Percentiles rank a stretch among this genome's conserved stretches.
Evolutionary conservation across 495 filamentous ascomycete genomes (phyloP).

Genomic region (Cercophora sp.): DNA sequence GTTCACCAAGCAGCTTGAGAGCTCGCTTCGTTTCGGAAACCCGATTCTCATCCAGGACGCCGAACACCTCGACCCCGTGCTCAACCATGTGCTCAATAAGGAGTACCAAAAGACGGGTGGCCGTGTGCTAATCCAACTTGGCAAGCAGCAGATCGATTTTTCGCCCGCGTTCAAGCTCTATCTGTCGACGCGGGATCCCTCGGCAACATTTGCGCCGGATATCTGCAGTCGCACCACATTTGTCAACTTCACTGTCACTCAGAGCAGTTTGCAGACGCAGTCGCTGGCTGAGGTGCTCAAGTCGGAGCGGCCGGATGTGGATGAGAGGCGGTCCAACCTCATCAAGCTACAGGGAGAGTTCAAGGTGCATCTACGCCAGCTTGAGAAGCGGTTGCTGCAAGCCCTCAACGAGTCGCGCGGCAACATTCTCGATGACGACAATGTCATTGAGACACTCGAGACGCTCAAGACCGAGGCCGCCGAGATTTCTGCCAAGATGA

Average conservation of each 20-base stretch:
- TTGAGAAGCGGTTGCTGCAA: slow-evolving; percentile 93
- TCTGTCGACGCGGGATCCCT: slow-evolving; percentile 92
- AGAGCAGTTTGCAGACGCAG: slow-evolving; percentile 97
- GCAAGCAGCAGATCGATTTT: slow-evolving; percentile 99
- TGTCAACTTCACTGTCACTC: slow-evolving; percentile 98
- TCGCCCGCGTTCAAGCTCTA: slow-evolving; percentile 96
- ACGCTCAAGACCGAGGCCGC: slow-evolving; percentile 96
- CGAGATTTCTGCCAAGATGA: slow-evolving; percentile 93
- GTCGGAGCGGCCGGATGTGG: slow-evolving; percentile 96
- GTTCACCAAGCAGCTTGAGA: slow-evolving; percentile 96
- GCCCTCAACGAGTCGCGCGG: slow-evolving; percentile 95
- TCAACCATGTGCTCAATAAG: slow-evolving; percentile 99
- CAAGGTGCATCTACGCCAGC: slow-evolving; percentile 88
- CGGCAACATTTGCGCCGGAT: slow-evolving; percentile 93
- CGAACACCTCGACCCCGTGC: slow-evolving; percentile 91
- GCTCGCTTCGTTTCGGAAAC: slow-evolving; percentile 93
- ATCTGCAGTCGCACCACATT: slow-evolving; percentile 97
- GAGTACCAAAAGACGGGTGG: slow-evolving; percentile 99
- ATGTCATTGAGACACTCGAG: slow-evolving; percentile 96
- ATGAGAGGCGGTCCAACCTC: slow-evolving; percentile 89
- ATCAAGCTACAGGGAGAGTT: slow-evolving; percentile 99
- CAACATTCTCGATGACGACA: slow-evolving; percentile 97
- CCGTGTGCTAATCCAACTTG: slow-evolving; percentile 95
- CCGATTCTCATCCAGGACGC: slow-evolving; percentile 98
- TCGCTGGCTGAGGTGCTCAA: slow-evolving; percentile 95